Base-by-base conservation (phyloP, 306 rosid genomes). In the Mimosa pudica region DNA sequence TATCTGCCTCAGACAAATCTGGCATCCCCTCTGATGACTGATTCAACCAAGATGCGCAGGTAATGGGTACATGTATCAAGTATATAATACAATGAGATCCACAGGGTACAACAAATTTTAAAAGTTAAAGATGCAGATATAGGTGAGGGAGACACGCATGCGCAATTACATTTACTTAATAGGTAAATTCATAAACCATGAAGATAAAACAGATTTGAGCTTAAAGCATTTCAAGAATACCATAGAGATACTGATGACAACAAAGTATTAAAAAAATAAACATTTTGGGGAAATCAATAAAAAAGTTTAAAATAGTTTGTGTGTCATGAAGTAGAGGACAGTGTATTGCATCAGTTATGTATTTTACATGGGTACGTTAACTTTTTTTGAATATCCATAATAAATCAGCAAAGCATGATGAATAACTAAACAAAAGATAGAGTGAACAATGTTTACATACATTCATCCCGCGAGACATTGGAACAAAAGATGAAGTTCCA, bases 1-100 rank as follows among this genome's bases (percentile, higher is more conserved):
- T 82, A 86, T 95, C 98, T 4, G 96, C 92, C 77, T 89, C 94
- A 70, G 98, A 95, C 81, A 95, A 91, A 82, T 95, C 98, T 4
- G 98, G 97, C 73, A 83, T 76, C 79, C 86, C 93, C 84, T 92
- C 97, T 55, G 84, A 79, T 30, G 95, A 84, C 87, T 87, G 85
- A 78, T 77, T 79, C 75, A 55, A 17, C 30, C n/a, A 17, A 17
- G 61, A 55, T 55, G 30, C 61, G 16, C 18, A 55, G 30, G 16
- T 55, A 55, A 55, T 1, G 1, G 61, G 30, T 16, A 55, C n/a
- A 24, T 9, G 7, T n/a, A 7, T 55, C 4, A 0, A 55, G 61
- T 6, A 55, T 7, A 55, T 7, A 6, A 14, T 54, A 17, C 24
- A 17, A 54, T 54, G 30, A 0, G 24, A 54, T 54, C 6, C 10